Percentiles rank a stretch among this genome's conserved stretches.
These are phyloP conservation scores for Rhodamnia argentea DNA, from an alignment of 345 rosid genomes.

Conservation along the genomic window DNA sequence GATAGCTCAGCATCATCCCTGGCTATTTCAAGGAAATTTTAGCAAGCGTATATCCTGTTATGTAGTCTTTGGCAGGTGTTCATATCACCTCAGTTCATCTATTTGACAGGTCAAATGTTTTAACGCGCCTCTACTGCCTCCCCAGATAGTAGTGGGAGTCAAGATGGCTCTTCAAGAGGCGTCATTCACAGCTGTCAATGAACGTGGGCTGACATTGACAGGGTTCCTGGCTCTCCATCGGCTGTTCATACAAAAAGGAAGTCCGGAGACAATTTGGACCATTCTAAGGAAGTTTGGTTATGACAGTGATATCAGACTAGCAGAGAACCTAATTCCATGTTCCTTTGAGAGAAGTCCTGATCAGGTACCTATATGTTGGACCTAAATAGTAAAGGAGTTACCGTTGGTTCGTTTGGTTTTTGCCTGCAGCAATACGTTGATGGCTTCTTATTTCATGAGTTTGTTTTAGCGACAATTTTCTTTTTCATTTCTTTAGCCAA, in stretches of 20 bases:
- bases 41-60: neutral
- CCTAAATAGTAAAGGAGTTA: neutral
- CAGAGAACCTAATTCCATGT: conserved; percentile 70
- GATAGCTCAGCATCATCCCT: neutral
- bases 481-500: neutral
- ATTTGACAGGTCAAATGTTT: conserved; percentile 74
- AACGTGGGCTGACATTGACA: conserved; percentile 75
- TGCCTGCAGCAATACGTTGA: neutral
- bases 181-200: conserved; percentile 68
- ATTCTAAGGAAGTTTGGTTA: conserved; percentile 86
- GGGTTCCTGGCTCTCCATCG: conserved; percentile 92
- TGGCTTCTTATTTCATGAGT: neutral
- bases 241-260: conserved; percentile 84
- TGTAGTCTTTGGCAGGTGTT: neutral
- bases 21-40: neutral
- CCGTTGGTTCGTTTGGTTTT: neutral
- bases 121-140: conserved; percentile 80
- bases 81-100: neutral
- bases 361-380: conserved; percentile 37
- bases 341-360: conserved; percentile 64
- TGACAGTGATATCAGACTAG: conserved; percentile 78
- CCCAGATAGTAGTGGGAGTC: conserved; percentile 79
- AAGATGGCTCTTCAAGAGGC: conserved; percentile 85
- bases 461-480: neutral
- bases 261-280: conserved; percentile 93